Percentiles rank a stretch among this genome's conserved stretches.
Evolutionary conservation across 805 yeast genomes (phyloP).

Genomic region (Cyberlindnera maritima): DNA sequence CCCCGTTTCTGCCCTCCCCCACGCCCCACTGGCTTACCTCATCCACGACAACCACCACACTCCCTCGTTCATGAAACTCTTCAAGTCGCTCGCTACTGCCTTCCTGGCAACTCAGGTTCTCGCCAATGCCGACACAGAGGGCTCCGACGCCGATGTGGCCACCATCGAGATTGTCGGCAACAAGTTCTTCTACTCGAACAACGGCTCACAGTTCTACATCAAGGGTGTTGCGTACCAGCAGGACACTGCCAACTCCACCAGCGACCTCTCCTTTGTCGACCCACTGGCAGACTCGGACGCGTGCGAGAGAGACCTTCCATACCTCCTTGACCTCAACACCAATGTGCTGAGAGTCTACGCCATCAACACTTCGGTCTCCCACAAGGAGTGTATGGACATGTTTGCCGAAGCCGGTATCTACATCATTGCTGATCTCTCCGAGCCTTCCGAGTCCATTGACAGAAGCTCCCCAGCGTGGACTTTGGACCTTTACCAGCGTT

Average conservation of each 20-base stretch:
- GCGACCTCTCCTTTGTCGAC: constrained; percentile 44
- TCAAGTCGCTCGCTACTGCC: constrained; percentile 4
- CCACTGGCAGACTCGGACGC: constrained; percentile 61
- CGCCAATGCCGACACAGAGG: constrained; percentile 24
- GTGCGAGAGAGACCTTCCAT: constrained; percentile 73
- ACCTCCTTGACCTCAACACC: constrained; percentile 55
- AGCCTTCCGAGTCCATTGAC: constrained; percentile 69
- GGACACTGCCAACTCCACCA: constrained; percentile 45
- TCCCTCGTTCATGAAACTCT: constrained; percentile 3
- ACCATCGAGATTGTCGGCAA: constrained; percentile 60
- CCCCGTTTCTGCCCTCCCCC: too few species aligned
- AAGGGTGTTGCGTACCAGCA: constrained; percentile 77
- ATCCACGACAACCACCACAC: background rate
- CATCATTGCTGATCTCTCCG: constrained; percentile 77
- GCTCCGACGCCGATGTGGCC: constrained; percentile 36
- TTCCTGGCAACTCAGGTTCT: constrained; percentile 6
- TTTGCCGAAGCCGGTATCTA: constrained; percentile 80
- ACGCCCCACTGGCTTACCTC: background rate
- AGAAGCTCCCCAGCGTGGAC: constrained; percentile 72
- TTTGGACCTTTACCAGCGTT: constrained; percentile 62
- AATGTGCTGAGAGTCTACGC: constrained; percentile 79
- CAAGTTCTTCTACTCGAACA: constrained; percentile 65
- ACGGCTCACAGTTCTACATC: constrained; percentile 73
- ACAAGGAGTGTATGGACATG: constrained; percentile 65
- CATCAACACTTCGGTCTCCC: constrained; percentile 62